A percentile compares a stretch with the other conserved stretches of the same genome.
Evolutionary conservation across 306 rosid genomes (phyloP).

Genomic region (Oemleria cerasiformis): DNA sequence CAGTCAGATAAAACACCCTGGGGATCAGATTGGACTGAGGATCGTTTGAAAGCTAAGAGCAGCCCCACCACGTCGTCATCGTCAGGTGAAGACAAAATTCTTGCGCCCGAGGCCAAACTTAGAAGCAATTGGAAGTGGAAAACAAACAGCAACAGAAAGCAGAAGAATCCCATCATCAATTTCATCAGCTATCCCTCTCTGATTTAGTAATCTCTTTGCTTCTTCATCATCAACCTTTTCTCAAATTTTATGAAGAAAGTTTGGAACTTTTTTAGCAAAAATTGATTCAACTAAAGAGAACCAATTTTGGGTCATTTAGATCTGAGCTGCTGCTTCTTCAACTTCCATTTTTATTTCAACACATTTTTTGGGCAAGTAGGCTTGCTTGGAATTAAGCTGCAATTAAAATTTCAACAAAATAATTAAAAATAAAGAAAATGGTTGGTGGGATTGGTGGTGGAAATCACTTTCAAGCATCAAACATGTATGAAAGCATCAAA

Average conservation of each 20-base stretch:
- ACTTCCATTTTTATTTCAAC: not conserved
- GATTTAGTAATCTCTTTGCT: constrained; percentile 1
- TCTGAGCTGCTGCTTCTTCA: constrained; percentile 16
- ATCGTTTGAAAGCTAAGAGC: constrained; percentile 45
- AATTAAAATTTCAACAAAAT: not conserved
- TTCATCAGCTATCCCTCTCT: constrained; percentile 5
- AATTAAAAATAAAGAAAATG: not conserved
- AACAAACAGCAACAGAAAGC: constrained; percentile 22
- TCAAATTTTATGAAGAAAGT: not conserved
- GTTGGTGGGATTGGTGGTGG: constrained; percentile 16
- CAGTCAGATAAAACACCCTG: constrained; percentile 44
- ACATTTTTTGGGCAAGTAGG: not conserved
- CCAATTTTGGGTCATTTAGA: constrained; percentile 2
- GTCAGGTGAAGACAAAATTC: constrained; percentile 12
- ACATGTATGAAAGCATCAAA: constrained; percentile 1
- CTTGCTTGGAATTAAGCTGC: constrained; percentile 3
- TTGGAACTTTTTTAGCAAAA: not conserved
- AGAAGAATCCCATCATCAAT: constrained; percentile 19
- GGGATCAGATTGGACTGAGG: constrained; percentile 51
- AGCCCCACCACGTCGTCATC: constrained; percentile 13
- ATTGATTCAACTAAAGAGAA: not conserved
- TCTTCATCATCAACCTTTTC: not conserved
- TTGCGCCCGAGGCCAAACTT: constrained; percentile 15
- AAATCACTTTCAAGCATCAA: constrained; percentile 11
- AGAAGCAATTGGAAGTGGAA: constrained; percentile 10